A percentile compares a stretch with the other conserved stretches of the same genome.
phyloP scores from a whole-genome alignment of 805 yeast genomes.

The Spathaspora girioi region DNA sequence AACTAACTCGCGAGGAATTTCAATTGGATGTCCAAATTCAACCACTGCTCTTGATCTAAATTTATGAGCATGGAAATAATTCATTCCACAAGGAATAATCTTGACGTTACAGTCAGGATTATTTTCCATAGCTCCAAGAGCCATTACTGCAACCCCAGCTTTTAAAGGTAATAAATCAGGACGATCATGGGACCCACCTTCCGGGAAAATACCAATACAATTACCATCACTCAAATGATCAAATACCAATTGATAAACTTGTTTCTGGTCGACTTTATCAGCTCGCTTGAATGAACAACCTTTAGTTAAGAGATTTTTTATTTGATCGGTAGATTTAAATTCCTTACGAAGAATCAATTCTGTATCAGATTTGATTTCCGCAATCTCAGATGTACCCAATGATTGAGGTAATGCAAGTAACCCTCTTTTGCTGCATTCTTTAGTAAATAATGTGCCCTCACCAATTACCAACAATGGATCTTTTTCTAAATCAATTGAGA shows the following conservation, averaged over 20 bases:
- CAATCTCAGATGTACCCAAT: conserved; percentile 71
- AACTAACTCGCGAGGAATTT: conserved; percentile 54
- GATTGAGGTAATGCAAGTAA: conserved; percentile 74
- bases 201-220: conserved; percentile 92
- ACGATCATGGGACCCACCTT: conserved; percentile 97
- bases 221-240: conserved; percentile 76
- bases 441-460: conserved; percentile 59
- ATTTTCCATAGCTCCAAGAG: conserved; percentile 84
- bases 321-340: conserved; percentile 50
- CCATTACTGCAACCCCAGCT: conserved; percentile 98
- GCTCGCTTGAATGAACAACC: conserved; percentile 71
- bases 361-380: conserved; percentile 65
- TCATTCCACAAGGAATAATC: conserved; percentile 96
- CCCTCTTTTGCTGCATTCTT: conserved; percentile 62
- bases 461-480: conserved; percentile 62
- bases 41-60: conserved; percentile 93
- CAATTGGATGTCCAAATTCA: conserved; percentile 89
- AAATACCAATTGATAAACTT: conserved; percentile 81
- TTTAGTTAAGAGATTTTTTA: conserved; percentile 38
- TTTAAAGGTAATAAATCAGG: conserved; percentile 87
- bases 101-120: conserved; percentile 74
- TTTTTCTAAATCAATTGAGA: conserved; percentile 47
- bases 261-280: conserved; percentile 78
- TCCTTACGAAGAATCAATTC: conserved; percentile 67
- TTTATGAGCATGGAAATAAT: conserved; percentile 93